Evolutionary conservation across 805 yeast species (phyloP), one percentile per base, ranked within the genome.

Genomic region (Saturnispora diversa): DNA sequence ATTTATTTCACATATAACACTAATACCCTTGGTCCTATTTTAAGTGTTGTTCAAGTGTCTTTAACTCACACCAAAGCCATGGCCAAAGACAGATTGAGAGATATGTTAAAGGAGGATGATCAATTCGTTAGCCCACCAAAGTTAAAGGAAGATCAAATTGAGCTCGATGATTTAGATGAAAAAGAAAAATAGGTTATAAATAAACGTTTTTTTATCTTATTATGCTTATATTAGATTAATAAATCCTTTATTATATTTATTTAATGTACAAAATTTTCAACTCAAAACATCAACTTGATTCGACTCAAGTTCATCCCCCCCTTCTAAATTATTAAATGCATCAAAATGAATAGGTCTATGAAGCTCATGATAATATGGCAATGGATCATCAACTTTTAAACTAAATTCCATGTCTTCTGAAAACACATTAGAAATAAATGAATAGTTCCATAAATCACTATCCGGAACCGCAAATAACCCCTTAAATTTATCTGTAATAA

Each of bases 291-390:
- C 46, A 32, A 44, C 31, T 21, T 44, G 48, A 17, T 39, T 35
- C 17, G 44, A 45, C 13, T 47, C 50, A 6, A 28, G 26, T 4
- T 34, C 47, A 11, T 37, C 43, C 16, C 23, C 62, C 15, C 70
- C 76, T 42, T 79, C 86, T 35, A 84, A 57, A 44, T 77, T 83
- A 42, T 70, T 75, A 55, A 90, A 86, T 5, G 78, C 72, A 36
- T 76, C 66, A 63, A 92, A 92, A 60, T 92, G 98, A 23, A 77
- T 69, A 2, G 96, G 92, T 35, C 98, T 78, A 55, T 92, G 98
- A 26, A 75, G 55, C 50, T 84, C 94, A 54, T 85, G 81, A 60
- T 86, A 92, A 54, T 80, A 92, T 6, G 83, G 75, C 27, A 81
- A 51, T 2, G 99, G 99, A 13, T 77, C 64, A 53, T 84, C 96